phyloP scores from a whole-genome alignment of 305 asterid species.

The Solanum hybrid region DNA sequence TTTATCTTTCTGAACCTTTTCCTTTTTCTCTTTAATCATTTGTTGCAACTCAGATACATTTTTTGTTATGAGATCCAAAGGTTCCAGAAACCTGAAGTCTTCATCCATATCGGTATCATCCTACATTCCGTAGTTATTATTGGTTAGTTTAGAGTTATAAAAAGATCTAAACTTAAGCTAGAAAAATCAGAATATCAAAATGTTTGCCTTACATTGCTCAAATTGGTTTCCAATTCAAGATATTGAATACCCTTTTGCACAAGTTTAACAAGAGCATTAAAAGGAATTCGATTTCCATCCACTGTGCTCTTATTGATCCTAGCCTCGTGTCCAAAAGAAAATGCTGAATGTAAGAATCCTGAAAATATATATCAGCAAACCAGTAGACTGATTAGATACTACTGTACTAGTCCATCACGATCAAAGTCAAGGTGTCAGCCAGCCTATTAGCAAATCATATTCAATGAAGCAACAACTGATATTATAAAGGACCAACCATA shows the following conservation, averaged over 20 bases:
- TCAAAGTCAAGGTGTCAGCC: not conserved
- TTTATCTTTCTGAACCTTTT: slow-evolving; percentile 48
- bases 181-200: not conserved
- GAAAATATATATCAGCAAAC: slow-evolving; percentile 17
- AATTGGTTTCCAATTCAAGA: slow-evolving; percentile 78
- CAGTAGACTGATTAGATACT: not conserved
- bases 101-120: slow-evolving; percentile 69
- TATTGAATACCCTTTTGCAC: slow-evolving; percentile 86
- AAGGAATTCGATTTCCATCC: slow-evolving; percentile 87
- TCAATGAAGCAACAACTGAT: not conserved
- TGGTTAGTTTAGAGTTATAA: slow-evolving; percentile 17
- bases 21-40: slow-evolving; percentile 72
- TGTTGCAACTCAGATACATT: slow-evolving; percentile 61
- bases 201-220: slow-evolving; percentile 40
- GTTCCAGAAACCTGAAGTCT: slow-evolving; percentile 82
- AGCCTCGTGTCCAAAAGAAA: slow-evolving; percentile 79
- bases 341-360: slow-evolving; percentile 88
- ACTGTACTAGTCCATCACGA: not conserved
- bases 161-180: not conserved
- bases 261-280: slow-evolving; percentile 78
- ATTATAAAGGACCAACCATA: not conserved
- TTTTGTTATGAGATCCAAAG: slow-evolving; percentile 82
- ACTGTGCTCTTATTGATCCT: slow-evolving; percentile 62
- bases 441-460: not conserved
- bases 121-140: slow-evolving; percentile 37